These are phyloP conservation scores for Penicillium palitans DNA, from an alignment of 2,329 filamentous ascomycete species.

Conservation along the genomic window DNA sequence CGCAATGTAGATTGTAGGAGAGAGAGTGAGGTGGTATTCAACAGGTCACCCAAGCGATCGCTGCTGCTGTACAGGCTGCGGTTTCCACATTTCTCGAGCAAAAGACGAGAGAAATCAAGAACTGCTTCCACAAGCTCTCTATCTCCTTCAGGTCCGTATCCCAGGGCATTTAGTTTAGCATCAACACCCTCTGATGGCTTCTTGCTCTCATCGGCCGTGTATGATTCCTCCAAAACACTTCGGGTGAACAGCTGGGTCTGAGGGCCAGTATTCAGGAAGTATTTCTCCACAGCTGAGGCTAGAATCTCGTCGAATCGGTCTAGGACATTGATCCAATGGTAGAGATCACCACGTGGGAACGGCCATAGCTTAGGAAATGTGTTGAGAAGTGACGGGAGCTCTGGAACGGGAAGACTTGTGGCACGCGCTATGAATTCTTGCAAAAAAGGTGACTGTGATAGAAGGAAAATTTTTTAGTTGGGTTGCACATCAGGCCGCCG, in stretches of 20 bases:
- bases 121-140: constrained; percentile 75
- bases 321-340: constrained; percentile 94
- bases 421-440: constrained; percentile 74
- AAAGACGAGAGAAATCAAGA: constrained; percentile 79
- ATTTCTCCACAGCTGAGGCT: constrained; percentile 76
- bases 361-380: constrained; percentile 89
- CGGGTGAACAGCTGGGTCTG: constrained; percentile 73
- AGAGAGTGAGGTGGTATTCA: constrained; percentile 80
- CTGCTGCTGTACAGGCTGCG: constrained; percentile 95
- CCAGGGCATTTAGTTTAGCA: constrained; percentile 58
- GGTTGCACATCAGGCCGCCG: constrained; percentile 14
- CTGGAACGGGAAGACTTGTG: constrained; percentile 63
- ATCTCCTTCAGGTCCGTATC: constrained; percentile 74
- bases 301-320: constrained; percentile 92
- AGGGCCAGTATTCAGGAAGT: constrained; percentile 75
- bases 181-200: constrained; percentile 56
- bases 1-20: constrained; percentile 77
- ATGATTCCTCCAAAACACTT: constrained; percentile 35
- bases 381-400: constrained; percentile 73
- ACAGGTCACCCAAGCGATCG: constrained; percentile 79
- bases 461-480: constrained; percentile 28
- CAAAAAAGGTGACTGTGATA: constrained; percentile 76
- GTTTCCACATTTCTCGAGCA: constrained; percentile 94
- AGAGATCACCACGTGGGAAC: constrained; percentile 90
- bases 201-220: constrained; percentile 62